Conservation (phyloP, 371 early-diverging fungal genomes). For the Mucor racemosus region DNA sequence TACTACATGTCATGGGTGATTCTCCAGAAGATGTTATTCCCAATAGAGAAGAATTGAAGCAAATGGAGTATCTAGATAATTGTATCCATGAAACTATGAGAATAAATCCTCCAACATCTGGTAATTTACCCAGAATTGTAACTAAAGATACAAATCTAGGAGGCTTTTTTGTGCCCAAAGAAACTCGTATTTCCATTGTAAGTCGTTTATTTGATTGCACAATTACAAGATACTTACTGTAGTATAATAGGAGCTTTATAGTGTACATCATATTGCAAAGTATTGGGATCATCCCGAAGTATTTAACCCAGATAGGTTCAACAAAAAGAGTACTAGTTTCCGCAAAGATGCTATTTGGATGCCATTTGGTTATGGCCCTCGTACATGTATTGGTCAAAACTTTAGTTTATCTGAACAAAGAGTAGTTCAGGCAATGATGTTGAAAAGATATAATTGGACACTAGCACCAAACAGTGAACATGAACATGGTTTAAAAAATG, state of each 20-base stretch:
- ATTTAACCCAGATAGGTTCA: slow-evolving; percentile 40
- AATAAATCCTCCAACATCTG: slow-evolving; percentile 42
- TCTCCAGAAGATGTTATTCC: slow-evolving; percentile 48
- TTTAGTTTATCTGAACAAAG: slow-evolving; percentile 54
- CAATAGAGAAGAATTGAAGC: slow-evolving; percentile 42
- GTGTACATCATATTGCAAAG: slow-evolving; percentile 27
- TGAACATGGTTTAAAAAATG: slow-evolving; percentile 31
- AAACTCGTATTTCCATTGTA: slow-evolving; percentile 37
- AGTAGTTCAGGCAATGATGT: slow-evolving; percentile 46
- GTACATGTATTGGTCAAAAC: slow-evolving; percentile 47
- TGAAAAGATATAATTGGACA: slow-evolving; percentile 30
- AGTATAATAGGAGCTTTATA: slow-evolving; percentile 26
- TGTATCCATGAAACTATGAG: slow-evolving; percentile 51
- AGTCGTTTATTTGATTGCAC: background rate
- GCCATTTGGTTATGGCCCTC: slow-evolving; percentile 44
- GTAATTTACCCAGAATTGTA: slow-evolving; percentile 33
- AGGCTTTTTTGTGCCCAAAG: slow-evolving; percentile 49
- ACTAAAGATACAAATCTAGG: slow-evolving; percentile 45
- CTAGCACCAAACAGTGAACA: slow-evolving; percentile 33
- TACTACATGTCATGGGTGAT: slow-evolving; percentile 55
- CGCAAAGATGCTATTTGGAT: slow-evolving; percentile 29
- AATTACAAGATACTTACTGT: background rate
- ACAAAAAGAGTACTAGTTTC: slow-evolving; percentile 6
- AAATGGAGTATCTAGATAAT: slow-evolving; percentile 48
- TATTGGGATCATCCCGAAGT: slow-evolving; percentile 34